Base-by-base conservation (phyloP, 1,284 basidiomycete species). In the Xanthoconium separans region DNA sequence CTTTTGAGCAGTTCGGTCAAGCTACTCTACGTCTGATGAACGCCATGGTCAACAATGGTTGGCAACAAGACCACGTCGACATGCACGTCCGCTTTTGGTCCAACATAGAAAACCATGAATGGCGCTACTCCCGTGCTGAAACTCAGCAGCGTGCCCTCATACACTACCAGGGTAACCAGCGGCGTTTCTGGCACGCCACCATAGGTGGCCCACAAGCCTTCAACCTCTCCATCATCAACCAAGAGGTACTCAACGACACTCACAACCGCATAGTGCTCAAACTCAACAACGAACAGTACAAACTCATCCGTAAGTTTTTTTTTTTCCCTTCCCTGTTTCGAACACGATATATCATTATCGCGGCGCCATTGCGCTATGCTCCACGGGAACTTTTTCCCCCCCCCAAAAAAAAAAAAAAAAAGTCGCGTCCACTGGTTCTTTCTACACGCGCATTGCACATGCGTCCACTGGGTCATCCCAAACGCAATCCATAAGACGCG, bases 61-160 rank as follows among this genome's bases (percentile, higher is more conserved):
- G 50, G 55, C n/a, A 34, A 11, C 12, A 8, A 24, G 0, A n/a
- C 36, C 47, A 56, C 13, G 18, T 56, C 2, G 12, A 53, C 36
- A 56, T 56, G 50, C 43, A 53, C 6, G 5, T 53, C 20, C 0
- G 4, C 0, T 53, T 56, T 33, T 56, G 47, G 41, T 20, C 30
- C 13, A 39, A 20, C 27, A 30, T 56, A 2, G 40, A 52, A 1
- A 45, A 37, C 24, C 51, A 53, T 5, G 0, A 2, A 1, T 56
- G 55, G 47, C 11, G 22, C 12, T 18, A 46, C 11, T 49, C 44
- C 1, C 0, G 31, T 1, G 18, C 29, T 1, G 4, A 12, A 2
- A 30, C 8, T 0, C 5, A 42, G 4, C 48, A 54, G 9, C 4
- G 22, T 1, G 42, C 53, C 0, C 24, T 54, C 9, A 18, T 59